Evolutionary conservation across 78 protist genomes (phyloP), one percentile per base, ranked within the genome.

Genomic region (Cavenderia fasciculata): DNA sequence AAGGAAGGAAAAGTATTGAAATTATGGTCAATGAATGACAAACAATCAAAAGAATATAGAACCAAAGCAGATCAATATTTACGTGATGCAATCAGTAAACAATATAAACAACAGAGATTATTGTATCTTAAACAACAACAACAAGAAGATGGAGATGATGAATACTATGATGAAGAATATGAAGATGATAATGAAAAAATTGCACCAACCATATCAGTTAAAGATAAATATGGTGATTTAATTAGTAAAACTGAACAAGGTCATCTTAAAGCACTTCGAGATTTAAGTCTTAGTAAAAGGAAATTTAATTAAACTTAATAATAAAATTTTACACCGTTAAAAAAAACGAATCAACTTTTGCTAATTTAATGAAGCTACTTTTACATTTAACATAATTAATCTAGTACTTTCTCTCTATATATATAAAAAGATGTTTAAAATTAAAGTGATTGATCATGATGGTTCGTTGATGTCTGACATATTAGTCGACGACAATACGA

Each of bases 1-100:
- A 21, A 27, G 10, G 33, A 51, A 31, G 7, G 34, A 12, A 14
- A 36, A 38, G 46, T 56, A 56, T 49, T 65, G 33, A 77, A 51
- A 51, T 40, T 77, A 51, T 77, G 87, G 87, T 49, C 87, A 46
- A 63, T 77, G 74, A 65, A 31, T 4, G 75, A 61, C 5, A 14
- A 40, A 2, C 63, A 77, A 77, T 18, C 29, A 25, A 77, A 77
- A 77, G 74, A 77, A 33, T 77, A 77, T 47, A 61, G 54, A 23
- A 77, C 38, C 4, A 61, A 44, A 41, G 16, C 87, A 36, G 87
- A 77, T 49, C 49, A 41, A 47, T 2, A 41, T 23, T 1, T 77
- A 18, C 44, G 87, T n/a, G 87, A 77, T 63, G 34, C 47, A n/a
- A 77, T 77, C 7, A 77, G 75, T 44, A 61, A 54, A 8, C 25